A percentile compares a stretch with the other conserved stretches of the same genome.
phyloP scores from a whole-genome alignment of 441 rosid genomes.

The Syzygium syzygioides region DNA sequence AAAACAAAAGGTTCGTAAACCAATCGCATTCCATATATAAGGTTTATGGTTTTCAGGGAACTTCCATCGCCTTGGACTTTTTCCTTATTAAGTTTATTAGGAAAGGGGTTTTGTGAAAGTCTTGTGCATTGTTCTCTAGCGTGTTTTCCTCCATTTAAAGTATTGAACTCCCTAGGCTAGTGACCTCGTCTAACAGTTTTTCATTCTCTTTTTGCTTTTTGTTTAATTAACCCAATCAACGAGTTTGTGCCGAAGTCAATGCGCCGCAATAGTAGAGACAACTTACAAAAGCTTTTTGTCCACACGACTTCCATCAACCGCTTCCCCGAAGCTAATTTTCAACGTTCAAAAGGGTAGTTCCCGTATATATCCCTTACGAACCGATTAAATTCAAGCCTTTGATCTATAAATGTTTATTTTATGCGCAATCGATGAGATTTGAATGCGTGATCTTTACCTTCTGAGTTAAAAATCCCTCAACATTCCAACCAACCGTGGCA shows the following conservation, averaged over 20 bases:
- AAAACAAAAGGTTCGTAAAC: background rate
- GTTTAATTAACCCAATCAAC: too few relatives aligned
- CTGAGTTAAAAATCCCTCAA: too few relatives aligned
- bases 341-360: background rate
- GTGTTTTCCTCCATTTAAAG: background rate
- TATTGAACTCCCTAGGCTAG: background rate
- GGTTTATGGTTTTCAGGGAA: background rate
- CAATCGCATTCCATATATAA: background rate
- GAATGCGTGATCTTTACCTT: background rate
- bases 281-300: too few relatives aligned
- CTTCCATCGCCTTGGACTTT: background rate
- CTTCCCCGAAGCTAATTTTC: background rate
- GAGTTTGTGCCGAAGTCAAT: too few relatives aligned
- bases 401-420: too few relatives aligned
- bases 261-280: too few relatives aligned
- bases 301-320: background rate
- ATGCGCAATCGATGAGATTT: too few relatives aligned
- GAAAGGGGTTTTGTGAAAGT: background rate
- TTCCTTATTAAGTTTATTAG: background rate
- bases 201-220: too few relatives aligned
- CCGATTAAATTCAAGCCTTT: background rate
- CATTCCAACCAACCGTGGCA: background rate
- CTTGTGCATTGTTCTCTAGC: background rate
- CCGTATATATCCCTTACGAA: background rate
- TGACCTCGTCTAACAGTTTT: background rate